Evolutionary conservation across 225 moss, liverwort and hornwort species (phyloP), one percentile per base, ranked within the genome.

Genomic region (Bryoerythrophyllum caledonicum): DNA sequence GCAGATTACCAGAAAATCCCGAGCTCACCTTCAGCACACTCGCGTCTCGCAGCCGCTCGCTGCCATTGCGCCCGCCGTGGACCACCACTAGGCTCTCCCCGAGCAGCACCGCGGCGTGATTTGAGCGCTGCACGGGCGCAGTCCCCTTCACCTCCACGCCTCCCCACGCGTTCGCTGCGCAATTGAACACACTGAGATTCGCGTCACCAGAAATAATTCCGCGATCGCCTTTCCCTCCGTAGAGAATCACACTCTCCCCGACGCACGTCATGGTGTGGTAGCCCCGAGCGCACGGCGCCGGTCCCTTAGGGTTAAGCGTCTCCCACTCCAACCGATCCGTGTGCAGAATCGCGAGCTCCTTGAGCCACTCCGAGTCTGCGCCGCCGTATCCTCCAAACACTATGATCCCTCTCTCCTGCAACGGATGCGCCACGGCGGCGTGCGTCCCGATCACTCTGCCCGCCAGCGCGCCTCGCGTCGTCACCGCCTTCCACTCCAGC

Each of bases 211-310:
- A 72, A 28, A 91, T 34, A 60, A 94, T 92, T 38, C 96, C 96
- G 35, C 41, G 80, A 15, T 89, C 88, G 25, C 88, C 85, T 85
- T 96, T 96, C 8, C 96, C 96, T 10, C 96, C 96, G 63, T 89
- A 94, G 4, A 94, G 72, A 19, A 90, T 70, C 40, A 96, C 78
- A 60, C 83, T 87, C 56, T 74, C 80, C 35, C 96, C 94, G 28
- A 94, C 83, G 13, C 86, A 79, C 65, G 87, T 91, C 69, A 94
- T 94, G 8, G 94, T 92, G 62, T 96, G 96, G 77, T 96, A 96
- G 3, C 96, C 96, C 70, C 94, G 82, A 28, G 86, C 90, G 51
- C 77, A 73, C 14, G 96, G 96, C 23, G 84, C 48, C 41, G 80
- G 37, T 20, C 96, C 96, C 78, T 77, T 86, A 4, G 92, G 81